These are phyloP conservation scores for Botryotinia globosa DNA, from an alignment of 2,329 filamentous ascomycete genomes.

Conservation along the genomic window DNA sequence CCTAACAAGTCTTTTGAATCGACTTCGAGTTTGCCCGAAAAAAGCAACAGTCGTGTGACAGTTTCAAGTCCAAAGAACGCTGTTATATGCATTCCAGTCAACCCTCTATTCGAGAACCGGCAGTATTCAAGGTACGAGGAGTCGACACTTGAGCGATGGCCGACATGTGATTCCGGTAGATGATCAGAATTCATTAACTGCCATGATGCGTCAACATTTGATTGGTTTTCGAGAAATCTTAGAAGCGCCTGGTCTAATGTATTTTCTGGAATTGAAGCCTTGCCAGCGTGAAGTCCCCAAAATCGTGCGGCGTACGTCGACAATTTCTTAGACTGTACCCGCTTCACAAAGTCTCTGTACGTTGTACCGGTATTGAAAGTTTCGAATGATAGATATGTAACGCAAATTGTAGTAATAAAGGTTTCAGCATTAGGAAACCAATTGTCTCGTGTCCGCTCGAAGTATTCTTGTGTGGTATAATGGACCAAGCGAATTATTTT, in stretches of 20 bases:
- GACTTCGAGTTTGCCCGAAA: neutral
- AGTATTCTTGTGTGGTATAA: slow-evolving; percentile 37
- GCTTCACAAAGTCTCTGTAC: slow-evolving; percentile 27
- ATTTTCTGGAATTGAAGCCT: neutral
- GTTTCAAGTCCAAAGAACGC: slow-evolving; percentile 1
- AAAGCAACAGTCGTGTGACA: neutral
- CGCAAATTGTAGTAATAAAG: slow-evolving; percentile 31
- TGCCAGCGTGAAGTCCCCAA: neutral
- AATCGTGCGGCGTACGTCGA: neutral
- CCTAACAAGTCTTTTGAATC: neutral
- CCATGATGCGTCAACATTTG: neutral
- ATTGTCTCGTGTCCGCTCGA: slow-evolving; percentile 22
- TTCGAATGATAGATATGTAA: slow-evolving; percentile 37
- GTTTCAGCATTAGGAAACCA: slow-evolving; percentile 27
- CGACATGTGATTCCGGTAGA: rapidly evolving
- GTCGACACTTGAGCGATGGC: rapidly evolving
- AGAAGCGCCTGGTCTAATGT: rapidly evolving
- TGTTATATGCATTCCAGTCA: slow-evolving; percentile 6
- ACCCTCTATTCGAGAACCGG: neutral
- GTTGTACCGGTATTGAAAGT: slow-evolving; percentile 29
- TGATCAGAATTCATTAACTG: rapidly evolving
- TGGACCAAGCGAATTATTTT: slow-evolving; percentile 30
- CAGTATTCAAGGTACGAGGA: too few relatives aligned
- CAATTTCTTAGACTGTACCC: slow-evolving; percentile 21
- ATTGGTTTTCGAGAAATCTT: neutral